These are phyloP conservation scores for Porphyrellus cyaneotinctus DNA, from an alignment of 768 basidiomycete species.

Conservation along the genomic window DNA sequence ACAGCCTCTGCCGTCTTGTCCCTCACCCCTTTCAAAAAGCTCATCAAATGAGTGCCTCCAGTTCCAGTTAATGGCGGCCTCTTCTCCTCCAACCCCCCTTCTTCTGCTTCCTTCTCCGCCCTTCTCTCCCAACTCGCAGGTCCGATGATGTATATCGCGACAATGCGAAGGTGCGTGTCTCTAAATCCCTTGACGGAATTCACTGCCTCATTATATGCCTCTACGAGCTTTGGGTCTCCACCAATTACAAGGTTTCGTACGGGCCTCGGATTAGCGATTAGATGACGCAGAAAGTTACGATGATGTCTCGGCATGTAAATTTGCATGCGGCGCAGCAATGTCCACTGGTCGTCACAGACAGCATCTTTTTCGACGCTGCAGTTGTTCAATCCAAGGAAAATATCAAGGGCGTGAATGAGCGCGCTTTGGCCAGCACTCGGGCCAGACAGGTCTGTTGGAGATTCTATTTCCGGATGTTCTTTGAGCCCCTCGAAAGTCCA, in stretches of 20 bases:
- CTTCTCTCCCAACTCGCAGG: conserved; percentile 43
- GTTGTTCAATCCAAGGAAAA: conserved; percentile 65
- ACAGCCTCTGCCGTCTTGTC: conserved; percentile 56
- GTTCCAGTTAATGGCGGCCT: conserved; percentile 55
- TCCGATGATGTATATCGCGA: conserved; percentile 68
- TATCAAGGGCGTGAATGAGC: conserved; percentile 67
- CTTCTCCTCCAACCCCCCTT: no score
- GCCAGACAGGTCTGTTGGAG: conserved; percentile 64
- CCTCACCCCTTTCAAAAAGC: conserved; percentile 69
- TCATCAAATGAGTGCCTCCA: conserved; percentile 72
- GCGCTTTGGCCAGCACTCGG: conserved; percentile 83
- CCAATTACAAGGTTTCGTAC: conserved; percentile 50
- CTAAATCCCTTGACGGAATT: conserved; percentile 65
- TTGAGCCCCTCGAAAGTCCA: conserved; percentile 64
- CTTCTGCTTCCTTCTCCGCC: neutral
- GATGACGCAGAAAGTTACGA: conserved; percentile 67
- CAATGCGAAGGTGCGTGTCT: conserved; percentile 75
- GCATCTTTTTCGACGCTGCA: conserved; percentile 26
- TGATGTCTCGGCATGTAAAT: conserved; percentile 81
- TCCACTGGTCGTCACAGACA: conserved; percentile 11
- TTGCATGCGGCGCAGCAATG: conserved; percentile 70
- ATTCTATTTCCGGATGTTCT: conserved; percentile 38
- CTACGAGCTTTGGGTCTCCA: conserved; percentile 32
- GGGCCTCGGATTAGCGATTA: conserved; percentile 54
- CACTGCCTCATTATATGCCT: conserved; percentile 65